A percentile compares a stretch with the other conserved stretches of the same genome.
Conservation (phyloP, 306 rosid species). For the Medicago lupulina region DNA sequence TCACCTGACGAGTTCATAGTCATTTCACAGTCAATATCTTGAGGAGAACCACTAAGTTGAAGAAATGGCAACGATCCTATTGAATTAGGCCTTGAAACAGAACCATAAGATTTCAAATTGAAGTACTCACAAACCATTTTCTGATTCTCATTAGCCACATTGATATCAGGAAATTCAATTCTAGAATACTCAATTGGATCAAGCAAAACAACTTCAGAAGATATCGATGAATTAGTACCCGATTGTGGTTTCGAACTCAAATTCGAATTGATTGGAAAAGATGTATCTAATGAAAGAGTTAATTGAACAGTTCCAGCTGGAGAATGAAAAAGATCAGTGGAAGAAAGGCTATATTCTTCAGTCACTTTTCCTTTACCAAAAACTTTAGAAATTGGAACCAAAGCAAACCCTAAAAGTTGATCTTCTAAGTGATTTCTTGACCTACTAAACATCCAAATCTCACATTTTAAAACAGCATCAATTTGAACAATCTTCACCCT, state of each 20-base stretch:
- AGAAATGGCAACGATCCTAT: slow-evolving; percentile 71
- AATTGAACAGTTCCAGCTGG: slow-evolving; percentile 87
- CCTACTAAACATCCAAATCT: slow-evolving; percentile 95
- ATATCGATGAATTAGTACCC: slow-evolving; percentile 64
- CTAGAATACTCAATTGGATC: slow-evolving; percentile 80
- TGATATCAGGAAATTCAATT: slow-evolving; percentile 77
- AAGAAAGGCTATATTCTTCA: slow-evolving; percentile 77
- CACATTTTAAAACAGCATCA: slow-evolving; percentile 87
- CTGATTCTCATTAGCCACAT: neutral
- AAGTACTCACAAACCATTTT: slow-evolving; percentile 88
- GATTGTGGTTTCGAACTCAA: slow-evolving; percentile 42
- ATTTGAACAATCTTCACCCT: slow-evolving; percentile 69
- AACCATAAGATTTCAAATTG: slow-evolving; percentile 34
- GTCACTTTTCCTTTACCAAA: slow-evolving; percentile 75
- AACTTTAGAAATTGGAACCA: slow-evolving; percentile 76
- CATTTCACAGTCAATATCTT: slow-evolving; percentile 70
- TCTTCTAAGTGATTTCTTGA: slow-evolving; percentile 81
- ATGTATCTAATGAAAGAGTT: slow-evolving; percentile 62
- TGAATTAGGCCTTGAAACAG: neutral
- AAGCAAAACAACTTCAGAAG: slow-evolving; percentile 88
- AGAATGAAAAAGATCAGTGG: slow-evolving; percentile 95
- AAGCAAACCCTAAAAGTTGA: slow-evolving; percentile 90
- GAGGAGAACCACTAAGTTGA: slow-evolving; percentile 67
- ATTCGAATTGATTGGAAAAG: neutral
- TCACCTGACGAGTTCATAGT: slow-evolving; percentile 53